Percentiles rank a stretch among this genome's conserved stretches.
Evolutionary conservation across 805 yeast genomes (phyloP).

Genomic region (Suhomyces kilbournensis): DNA sequence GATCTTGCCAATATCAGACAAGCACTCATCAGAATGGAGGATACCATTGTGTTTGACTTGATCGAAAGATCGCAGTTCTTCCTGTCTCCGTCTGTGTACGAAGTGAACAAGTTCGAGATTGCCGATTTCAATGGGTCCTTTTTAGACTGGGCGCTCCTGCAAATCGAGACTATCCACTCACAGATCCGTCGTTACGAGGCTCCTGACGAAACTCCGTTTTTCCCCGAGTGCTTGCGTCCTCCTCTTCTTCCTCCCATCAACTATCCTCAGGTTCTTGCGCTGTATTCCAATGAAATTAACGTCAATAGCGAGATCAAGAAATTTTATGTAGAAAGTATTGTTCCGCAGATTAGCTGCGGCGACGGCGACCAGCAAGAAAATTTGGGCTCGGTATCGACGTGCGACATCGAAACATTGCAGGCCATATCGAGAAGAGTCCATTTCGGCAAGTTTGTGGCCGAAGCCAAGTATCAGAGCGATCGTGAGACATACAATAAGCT

Average conservation of each 20-base stretch:
- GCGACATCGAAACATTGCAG: conserved; percentile 86
- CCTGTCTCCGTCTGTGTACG: conserved; percentile 72
- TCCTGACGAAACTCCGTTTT: conserved; percentile 91
- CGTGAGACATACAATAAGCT: conserved; percentile 58
- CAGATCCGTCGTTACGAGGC: conserved; percentile 88
- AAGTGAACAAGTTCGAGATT: conserved; percentile 51
- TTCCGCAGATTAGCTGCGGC: conserved; percentile 67
- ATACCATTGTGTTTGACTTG: conserved; percentile 86
- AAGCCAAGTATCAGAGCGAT: conserved; percentile 79
- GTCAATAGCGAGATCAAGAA: conserved; percentile 67
- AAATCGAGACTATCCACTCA: conserved; percentile 62
- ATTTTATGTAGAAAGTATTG: conserved; percentile 68
- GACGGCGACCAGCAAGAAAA: conserved; percentile 79
- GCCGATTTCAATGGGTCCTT: conserved; percentile 77
- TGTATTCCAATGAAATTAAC: conserved; percentile 69
- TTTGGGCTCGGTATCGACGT: conserved; percentile 77
- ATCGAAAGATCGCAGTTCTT: conserved; percentile 91
- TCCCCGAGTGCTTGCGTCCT: conserved; percentile 61
- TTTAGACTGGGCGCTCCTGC: conserved; percentile 79
- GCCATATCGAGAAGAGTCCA: conserved; percentile 89
- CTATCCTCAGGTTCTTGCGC: conserved; percentile 77
- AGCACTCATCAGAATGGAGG: conserved; percentile 90
- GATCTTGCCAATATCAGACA: conserved; percentile 79
- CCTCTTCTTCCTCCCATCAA: conserved; percentile 78
- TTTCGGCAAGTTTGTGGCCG: conserved; percentile 97